These are phyloP conservation scores for Mortierella claussenii DNA, from an alignment of 192 early-diverging fungal genomes.

Conservation along the genomic window DNA sequence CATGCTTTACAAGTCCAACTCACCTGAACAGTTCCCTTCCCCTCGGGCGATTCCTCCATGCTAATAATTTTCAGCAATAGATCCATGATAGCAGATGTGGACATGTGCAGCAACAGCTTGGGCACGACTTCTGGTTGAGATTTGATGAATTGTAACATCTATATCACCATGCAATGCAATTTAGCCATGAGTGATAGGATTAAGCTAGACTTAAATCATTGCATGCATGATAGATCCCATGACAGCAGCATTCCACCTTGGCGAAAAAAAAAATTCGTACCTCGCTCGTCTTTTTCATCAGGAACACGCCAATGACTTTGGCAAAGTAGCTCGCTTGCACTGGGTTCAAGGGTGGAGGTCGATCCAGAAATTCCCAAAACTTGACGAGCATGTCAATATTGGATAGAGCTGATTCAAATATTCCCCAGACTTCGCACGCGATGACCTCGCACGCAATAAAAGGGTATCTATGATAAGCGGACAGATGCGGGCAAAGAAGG, in stretches of 20 bases:
- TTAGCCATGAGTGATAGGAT: background rate
- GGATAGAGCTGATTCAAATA: constrained; percentile 78
- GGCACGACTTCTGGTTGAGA: constrained; percentile 78
- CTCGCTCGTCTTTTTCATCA: constrained; percentile 90
- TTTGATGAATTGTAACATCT: constrained; percentile 90
- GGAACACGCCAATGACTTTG: constrained; percentile 88
- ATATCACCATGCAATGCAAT: background rate
- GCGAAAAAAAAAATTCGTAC: constrained; percentile 55
- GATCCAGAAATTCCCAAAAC: constrained; percentile 90
- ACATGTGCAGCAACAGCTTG: constrained; percentile 86
- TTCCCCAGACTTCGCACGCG: constrained; percentile 80
- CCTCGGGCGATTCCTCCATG: constrained; percentile 89
- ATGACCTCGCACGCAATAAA: constrained; percentile 84
- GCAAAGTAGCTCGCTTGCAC: constrained; percentile 91
- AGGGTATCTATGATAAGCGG: constrained; percentile 71
- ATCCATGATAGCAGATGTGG: constrained; percentile 89
- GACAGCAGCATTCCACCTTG: too few species aligned
- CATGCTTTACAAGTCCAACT: too few species aligned
- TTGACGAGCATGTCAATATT: constrained; percentile 79
- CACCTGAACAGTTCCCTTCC: constrained; percentile 86
- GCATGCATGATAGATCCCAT: too few species aligned
- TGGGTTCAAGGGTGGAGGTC: constrained; percentile 76
- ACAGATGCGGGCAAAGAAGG: constrained; percentile 1
- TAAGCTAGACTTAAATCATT: too few species aligned
- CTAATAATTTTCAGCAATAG: constrained; percentile 93